A percentile compares a stretch with the other conserved stretches of the same genome.
phyloP scores from a whole-genome alignment of 768 basidiomycete species.

The Lentinula detonsa region DNA sequence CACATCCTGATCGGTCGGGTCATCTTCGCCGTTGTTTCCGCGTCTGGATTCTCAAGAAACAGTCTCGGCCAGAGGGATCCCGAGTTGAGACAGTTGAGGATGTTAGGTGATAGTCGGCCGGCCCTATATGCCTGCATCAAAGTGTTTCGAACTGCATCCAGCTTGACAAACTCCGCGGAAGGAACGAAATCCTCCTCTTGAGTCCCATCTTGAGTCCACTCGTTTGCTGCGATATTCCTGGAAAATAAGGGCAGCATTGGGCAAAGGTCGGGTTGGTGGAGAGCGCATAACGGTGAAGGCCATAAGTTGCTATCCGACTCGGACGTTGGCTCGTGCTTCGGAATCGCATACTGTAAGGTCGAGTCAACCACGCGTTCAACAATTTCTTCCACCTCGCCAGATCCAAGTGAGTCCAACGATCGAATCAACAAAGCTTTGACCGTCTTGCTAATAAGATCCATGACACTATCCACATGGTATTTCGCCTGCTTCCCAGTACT shows the following conservation, averaged over 20 bases:
- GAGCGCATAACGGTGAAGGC: constrained; percentile 51
- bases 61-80: constrained; percentile 64
- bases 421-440: constrained; percentile 53
- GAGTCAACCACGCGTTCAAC: constrained; percentile 68
- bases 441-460: constrained; percentile 71
- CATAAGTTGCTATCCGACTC: constrained; percentile 37
- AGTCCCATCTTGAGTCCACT: neutral
- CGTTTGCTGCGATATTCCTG: neutral
- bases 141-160: constrained; percentile 35
- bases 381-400: constrained; percentile 60
- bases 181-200: neutral
- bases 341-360: constrained; percentile 73
- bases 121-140: constrained; percentile 62
- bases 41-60: constrained; percentile 77
- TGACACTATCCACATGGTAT: constrained; percentile 61
- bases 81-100: constrained; percentile 55
- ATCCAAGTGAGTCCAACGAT: constrained; percentile 39
- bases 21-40: constrained; percentile 59
- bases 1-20: constrained; percentile 58
- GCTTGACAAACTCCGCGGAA: constrained; percentile 14
- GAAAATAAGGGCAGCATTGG: neutral
- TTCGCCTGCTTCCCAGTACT: constrained; percentile 24
- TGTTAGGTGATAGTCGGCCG: constrained; percentile 50
- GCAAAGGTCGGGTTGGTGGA: constrained; percentile 56
- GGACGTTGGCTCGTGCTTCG: constrained; percentile 42